Base-by-base conservation (phyloP, 2,329 filamentous ascomycete genomes). In the Neodidymelliopsis sp. region DNA sequence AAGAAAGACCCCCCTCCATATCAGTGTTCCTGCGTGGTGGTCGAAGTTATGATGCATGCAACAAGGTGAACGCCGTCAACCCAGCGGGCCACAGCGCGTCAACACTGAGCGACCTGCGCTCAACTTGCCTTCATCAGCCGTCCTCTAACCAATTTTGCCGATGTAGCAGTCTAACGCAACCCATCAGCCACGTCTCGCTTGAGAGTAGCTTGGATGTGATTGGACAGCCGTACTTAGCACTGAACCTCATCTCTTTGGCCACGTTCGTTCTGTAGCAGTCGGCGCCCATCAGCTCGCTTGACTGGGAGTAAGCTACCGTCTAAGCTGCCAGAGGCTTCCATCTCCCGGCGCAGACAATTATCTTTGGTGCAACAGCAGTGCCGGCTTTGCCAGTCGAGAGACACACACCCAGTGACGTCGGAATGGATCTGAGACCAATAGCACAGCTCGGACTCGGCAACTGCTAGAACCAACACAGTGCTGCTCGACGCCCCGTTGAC, bases 131-230 rank as follows among this genome's bases (percentile, higher is more conserved):
- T n/a, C n/a, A n/a, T 37, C 47, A 34, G 47, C 47, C 39, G 47
- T 43, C 30, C 28, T 36, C 47, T 50, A 50, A 44, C 47, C 38
- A 41, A 9, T 50, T 50, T 11, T 40, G 47, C 35, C 24, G 29
- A 29, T n/a, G n/a, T n/a, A n/a, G n/a, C n/a, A n/a, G 25, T 30
- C 29, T 41, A 40, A 50, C 45, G 47, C 47, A 45, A 29, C 40
- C n/a, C 54, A 55, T 56, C 55, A 54, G 53, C 60, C 53, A 56
- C 47, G 24, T 34, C 31, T 50, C 40, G 40, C 40, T 57, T 54
- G 49, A 47, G 16, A 27, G 19, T 22, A 22, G 12, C 10, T 28
- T 28, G 45, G 43, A 33, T 42, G 51, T 59, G 30, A 62, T 64
- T 64, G 57, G 61, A 42, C 49, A 28, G 34, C 23, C 27, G 19